Conservation (phyloP, 352 stramenopile species). For the Globisporangium orthogonon region DNA sequence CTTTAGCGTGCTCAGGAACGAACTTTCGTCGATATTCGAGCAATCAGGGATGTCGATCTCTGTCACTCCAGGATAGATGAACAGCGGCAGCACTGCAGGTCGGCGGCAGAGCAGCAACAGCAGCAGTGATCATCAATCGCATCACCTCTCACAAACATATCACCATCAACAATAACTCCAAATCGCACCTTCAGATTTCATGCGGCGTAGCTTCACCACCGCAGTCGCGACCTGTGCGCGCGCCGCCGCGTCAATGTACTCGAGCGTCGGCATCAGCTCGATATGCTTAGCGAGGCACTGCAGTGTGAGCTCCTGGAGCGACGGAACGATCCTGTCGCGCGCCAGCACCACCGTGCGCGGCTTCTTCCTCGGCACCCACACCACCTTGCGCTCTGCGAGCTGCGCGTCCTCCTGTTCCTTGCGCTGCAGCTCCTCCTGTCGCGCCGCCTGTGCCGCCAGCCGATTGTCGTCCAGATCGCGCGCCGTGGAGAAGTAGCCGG, state of each 20-base stretch:
- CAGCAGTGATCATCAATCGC: neutral
- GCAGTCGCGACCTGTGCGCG: conserved; percentile 50
- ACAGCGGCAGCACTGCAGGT: conserved; percentile 54
- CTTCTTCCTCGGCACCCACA: conserved; percentile 50
- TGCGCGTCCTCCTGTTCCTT: conserved; percentile 19
- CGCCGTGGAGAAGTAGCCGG: conserved; percentile 72
- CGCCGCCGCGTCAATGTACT: conserved; percentile 60
- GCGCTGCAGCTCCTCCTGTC: conserved; percentile 43
- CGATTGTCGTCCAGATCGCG: conserved; percentile 56
- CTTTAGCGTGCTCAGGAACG: conserved; percentile 48
- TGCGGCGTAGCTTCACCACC: conserved; percentile 47
- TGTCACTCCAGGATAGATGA: conserved; percentile 74
- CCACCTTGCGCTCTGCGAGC: conserved; percentile 12
- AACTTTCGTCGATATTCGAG: conserved; percentile 70
- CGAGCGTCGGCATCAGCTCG: conserved; percentile 56
- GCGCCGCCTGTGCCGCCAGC: conserved; percentile 45
- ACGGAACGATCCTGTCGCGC: conserved; percentile 37
- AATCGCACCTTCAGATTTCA: conserved; percentile 42
- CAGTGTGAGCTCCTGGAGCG: conserved; percentile 49
- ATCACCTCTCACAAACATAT: neutral
- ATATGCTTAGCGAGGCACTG: conserved; percentile 54
- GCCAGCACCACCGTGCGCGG: conserved; percentile 39
- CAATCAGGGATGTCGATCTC: conserved; percentile 83
- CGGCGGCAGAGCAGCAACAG: neutral
- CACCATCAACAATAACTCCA: neutral